Conservation (phyloP, 164 flowering plant genomes). For the Sedum album region DNA sequence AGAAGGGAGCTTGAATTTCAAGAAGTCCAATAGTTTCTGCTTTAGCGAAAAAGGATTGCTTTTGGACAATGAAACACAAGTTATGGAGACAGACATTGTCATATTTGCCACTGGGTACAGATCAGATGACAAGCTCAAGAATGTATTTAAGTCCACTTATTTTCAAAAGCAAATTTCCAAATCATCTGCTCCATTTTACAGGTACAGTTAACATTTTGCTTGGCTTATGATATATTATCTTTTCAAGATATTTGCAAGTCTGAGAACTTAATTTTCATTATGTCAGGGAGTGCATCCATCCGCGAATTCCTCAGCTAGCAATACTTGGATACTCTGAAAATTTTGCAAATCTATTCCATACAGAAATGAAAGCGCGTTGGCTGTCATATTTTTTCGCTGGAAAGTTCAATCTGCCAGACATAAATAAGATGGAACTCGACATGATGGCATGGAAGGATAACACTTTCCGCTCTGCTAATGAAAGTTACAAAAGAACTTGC, state of each 20-base stretch:
- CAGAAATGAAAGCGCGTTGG: conserved; percentile 17
- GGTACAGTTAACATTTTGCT: neutral
- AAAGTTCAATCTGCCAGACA: conserved; percentile 25
- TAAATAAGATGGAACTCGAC: conserved; percentile 36
- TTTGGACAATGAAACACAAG: conserved; percentile 13
- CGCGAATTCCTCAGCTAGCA: too few relatives aligned
- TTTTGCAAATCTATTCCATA: neutral
- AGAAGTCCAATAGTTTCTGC: conserved; percentile 19
- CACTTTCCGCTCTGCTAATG: conserved; percentile 14
- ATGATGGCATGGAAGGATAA: conserved; percentile 24
- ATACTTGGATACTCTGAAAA: too few relatives aligned
- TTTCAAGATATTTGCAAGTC: neutral
- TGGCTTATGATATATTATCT: neutral
- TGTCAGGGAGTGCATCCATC: too few relatives aligned
- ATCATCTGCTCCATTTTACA: neutral
- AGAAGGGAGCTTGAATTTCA: conserved; percentile 34
- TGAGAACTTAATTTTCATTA: neutral
- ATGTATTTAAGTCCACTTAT: neutral
- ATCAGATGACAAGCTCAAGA: neutral
- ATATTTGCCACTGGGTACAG: neutral
- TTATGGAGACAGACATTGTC: conserved; percentile 3
- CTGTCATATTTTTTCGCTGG: conserved; percentile 33
- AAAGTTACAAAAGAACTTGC: conserved; percentile 21
- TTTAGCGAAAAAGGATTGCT: conserved; percentile 28
- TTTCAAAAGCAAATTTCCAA: neutral